These are phyloP conservation scores for Salix koriyanagi DNA, from an alignment of 345 rosid species.

Conservation along the genomic window DNA sequence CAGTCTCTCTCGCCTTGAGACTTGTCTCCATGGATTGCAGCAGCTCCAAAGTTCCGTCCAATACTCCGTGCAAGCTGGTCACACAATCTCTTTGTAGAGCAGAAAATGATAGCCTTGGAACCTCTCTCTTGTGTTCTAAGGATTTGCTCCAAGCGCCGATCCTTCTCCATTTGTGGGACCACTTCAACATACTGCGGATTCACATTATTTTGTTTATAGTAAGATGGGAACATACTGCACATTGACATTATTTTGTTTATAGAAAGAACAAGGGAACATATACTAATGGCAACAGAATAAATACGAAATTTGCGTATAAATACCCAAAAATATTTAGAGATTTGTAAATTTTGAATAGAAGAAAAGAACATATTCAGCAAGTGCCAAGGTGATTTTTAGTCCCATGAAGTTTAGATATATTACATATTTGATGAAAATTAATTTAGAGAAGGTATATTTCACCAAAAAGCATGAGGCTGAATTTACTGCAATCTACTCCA, in stretches of 20 bases:
- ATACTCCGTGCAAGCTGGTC: slow-evolving; percentile 86
- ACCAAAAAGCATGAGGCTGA: too few relatives aligned
- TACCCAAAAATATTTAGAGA: neutral
- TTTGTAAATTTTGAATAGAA: neutral
- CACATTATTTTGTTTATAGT: neutral
- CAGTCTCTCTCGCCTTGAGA: slow-evolving; percentile 96
- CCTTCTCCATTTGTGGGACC: slow-evolving; percentile 88
- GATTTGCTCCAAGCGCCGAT: slow-evolving; percentile 86
- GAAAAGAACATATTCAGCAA: neutral
- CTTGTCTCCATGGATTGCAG: slow-evolving; percentile 92
- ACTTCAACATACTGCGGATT: slow-evolving; percentile 76
- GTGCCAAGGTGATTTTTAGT: neutral
- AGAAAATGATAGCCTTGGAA: slow-evolving; percentile 81
- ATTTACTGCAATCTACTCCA: neutral
- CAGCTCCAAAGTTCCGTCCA: slow-evolving; percentile 79
- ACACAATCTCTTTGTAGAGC: slow-evolving; percentile 87
- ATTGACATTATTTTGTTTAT: neutral
- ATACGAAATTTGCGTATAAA: neutral
- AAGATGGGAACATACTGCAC: slow-evolving; percentile 49
- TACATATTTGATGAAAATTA: neutral
- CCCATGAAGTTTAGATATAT: neutral
- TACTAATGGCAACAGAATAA: neutral
- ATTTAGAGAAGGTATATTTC: too few relatives aligned
- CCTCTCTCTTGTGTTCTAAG: slow-evolving; percentile 88
- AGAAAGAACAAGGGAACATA: neutral